phyloP scores from a whole-genome alignment of 768 basidiomycete genomes.

The Leccinum boreale region DNA sequence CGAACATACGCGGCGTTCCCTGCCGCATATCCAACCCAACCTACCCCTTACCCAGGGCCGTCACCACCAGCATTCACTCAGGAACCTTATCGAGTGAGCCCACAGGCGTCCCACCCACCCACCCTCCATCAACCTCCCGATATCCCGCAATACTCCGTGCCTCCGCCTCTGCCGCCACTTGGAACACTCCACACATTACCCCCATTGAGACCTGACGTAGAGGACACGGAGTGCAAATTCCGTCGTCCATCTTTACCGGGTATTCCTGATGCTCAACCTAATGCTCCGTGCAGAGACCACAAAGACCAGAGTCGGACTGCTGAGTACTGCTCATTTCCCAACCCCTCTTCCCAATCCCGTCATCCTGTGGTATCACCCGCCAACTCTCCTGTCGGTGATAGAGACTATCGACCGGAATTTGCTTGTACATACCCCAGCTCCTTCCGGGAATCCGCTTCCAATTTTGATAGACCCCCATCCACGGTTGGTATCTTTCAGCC shows the following conservation, averaged over 20 bases:
- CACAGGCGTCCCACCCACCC: constrained; percentile 23
- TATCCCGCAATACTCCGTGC: constrained; percentile 26
- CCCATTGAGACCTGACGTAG: constrained; percentile 23
- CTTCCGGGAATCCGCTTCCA: constrained; percentile 18
- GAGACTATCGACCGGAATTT: constrained; percentile 12
- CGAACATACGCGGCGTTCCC: constrained; percentile 44
- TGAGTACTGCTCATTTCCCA: constrained; percentile 7
- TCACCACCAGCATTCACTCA: constrained; percentile 22
- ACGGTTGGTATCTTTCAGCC: constrained; percentile 15
- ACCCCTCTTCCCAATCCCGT: constrained; percentile 3
- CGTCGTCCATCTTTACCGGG: constrained; percentile 31
- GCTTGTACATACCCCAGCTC: constrained; percentile 17
- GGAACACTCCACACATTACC: constrained; percentile 24
- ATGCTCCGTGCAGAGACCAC: constrained; percentile 8
- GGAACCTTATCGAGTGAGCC: constrained; percentile 21
- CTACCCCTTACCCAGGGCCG: constrained; percentile 22
- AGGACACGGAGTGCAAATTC: constrained; percentile 31
- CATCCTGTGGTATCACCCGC: neutral
- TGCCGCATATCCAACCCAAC: constrained; percentile 28
- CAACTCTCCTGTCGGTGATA: constrained; percentile 9
- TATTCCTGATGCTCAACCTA: constrained; percentile 9
- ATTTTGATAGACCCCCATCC: constrained; percentile 19
- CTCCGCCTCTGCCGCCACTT: constrained; percentile 23
- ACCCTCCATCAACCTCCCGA: constrained; percentile 22
- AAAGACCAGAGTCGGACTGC: constrained; percentile 15